A percentile compares a stretch with the other conserved stretches of the same genome.
Conservation (phyloP, 1,284 basidiomycete genomes). For the Anthracocystis panici-leucophaei region DNA sequence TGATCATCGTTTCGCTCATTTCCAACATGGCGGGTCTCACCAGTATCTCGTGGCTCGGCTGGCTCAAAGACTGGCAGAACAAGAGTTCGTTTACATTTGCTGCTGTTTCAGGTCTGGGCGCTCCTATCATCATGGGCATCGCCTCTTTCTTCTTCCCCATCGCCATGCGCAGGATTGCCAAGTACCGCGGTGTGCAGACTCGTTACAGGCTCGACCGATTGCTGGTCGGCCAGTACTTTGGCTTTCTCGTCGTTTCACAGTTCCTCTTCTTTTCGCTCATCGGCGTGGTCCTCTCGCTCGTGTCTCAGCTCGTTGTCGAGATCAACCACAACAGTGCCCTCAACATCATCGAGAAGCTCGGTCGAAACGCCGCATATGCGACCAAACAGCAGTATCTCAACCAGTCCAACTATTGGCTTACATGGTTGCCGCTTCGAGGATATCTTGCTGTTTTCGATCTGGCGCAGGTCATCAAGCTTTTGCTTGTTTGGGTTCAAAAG, state of each 20-base stretch:
- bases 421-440: constrained; percentile 78
- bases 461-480: constrained; percentile 90
- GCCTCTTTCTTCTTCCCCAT: constrained; percentile 62
- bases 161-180: constrained; percentile 64
- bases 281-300: constrained; percentile 62
- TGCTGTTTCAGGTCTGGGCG: constrained; percentile 60
- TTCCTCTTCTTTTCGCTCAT: constrained; percentile 68
- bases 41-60: constrained; percentile 45
- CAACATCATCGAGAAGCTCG: constrained; percentile 45
- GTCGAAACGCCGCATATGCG: constrained; percentile 40
- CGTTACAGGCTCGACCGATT: constrained; percentile 56
- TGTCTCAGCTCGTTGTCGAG: constrained; percentile 44
- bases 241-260: constrained; percentile 66
- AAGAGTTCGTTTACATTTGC: constrained; percentile 58
- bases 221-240: constrained; percentile 64
- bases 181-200: constrained; percentile 66
- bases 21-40: constrained; percentile 64
- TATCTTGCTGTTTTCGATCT: constrained; percentile 94
- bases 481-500: constrained; percentile 86
- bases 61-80: constrained; percentile 54
- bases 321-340: constrained; percentile 53
- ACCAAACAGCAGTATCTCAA: constrained; percentile 63
- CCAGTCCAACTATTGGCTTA: constrained; percentile 68
- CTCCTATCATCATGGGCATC: constrained; percentile 63
- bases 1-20: constrained; percentile 60